phyloP scores from a whole-genome alignment of 306 rosid genomes.

The Pueraria montana region DNA sequence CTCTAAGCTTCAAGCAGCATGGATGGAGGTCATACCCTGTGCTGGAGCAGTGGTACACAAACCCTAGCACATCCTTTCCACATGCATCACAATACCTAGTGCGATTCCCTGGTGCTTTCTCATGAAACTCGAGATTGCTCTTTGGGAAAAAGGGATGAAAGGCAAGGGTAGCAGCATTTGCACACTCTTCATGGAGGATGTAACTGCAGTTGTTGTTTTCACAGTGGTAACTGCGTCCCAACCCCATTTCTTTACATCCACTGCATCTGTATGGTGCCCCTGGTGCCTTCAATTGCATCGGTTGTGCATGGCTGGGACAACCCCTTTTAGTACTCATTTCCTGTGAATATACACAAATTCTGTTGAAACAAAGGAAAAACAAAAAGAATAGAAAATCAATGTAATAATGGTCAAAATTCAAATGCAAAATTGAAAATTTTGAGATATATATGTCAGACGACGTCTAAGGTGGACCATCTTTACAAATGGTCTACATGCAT shows the following conservation, averaged over 20 bases:
- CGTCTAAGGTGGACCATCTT: no score
- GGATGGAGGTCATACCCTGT: conserved; percentile 55
- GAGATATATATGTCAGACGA: no score
- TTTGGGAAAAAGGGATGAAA: conserved; percentile 43
- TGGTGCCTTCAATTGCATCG: conserved; percentile 24
- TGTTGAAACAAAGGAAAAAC: conserved; percentile 9
- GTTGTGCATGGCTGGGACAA: conserved; percentile 53
- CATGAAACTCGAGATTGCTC: conserved; percentile 38
- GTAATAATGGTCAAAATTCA: not conserved
- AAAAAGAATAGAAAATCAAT: not conserved
- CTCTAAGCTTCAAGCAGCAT: conserved; percentile 49
- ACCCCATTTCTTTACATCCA: conserved; percentile 60
- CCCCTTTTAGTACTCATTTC: conserved; percentile 15
- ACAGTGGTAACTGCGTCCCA: conserved; percentile 52
- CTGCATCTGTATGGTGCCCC: conserved; percentile 54
- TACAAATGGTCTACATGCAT: no score
- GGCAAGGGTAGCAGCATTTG: not conserved
- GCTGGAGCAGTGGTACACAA: conserved; percentile 50
- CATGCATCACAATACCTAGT: conserved; percentile 55
- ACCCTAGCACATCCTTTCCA: conserved; percentile 61
- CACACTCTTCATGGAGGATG: conserved; percentile 59
- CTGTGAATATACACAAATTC: not conserved
- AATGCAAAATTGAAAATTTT: not conserved
- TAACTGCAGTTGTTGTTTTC: conserved; percentile 38
- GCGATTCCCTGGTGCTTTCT: not conserved